phyloP scores from a whole-genome alignment of 305 asterid genomes.

The Solanum aculeatissimum region DNA sequence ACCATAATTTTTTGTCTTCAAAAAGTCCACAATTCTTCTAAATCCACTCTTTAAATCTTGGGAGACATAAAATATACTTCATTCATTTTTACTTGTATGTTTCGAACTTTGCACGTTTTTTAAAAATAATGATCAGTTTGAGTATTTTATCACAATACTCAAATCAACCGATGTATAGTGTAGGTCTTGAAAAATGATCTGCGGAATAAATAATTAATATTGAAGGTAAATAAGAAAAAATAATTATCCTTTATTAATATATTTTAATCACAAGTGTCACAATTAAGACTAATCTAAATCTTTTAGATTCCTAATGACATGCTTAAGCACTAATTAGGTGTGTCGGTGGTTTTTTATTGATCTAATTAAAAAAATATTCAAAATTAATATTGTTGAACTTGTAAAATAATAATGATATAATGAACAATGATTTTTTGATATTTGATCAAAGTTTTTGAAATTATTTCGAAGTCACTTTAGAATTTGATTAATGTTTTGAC shows the following conservation, averaged over 20 bases:
- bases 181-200: not conserved
- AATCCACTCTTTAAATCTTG: not conserved
- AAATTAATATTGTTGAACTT: not conserved
- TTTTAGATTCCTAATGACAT: not conserved
- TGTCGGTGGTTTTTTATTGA: not conserved
- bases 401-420: not conserved
- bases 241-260: too few species aligned
- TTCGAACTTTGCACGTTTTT: not conserved
- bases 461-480: not conserved
- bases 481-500: not conserved
- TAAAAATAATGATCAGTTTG: not conserved
- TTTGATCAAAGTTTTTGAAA: not conserved
- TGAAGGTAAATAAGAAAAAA: too few species aligned
- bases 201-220: not conserved
- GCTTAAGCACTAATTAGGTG: not conserved
- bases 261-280: not conserved
- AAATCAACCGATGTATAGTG: not conserved
- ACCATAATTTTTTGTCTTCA: not conserved
- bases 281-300: not conserved
- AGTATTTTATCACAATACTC: not conserved
- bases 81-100: not conserved
- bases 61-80: not conserved
- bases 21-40: not conserved
- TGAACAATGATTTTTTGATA: too few species aligned
- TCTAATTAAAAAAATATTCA: not conserved